Base-by-base conservation (phyloP, 768 basidiomycete species). In the Plicaturopsis crispa region DNA sequence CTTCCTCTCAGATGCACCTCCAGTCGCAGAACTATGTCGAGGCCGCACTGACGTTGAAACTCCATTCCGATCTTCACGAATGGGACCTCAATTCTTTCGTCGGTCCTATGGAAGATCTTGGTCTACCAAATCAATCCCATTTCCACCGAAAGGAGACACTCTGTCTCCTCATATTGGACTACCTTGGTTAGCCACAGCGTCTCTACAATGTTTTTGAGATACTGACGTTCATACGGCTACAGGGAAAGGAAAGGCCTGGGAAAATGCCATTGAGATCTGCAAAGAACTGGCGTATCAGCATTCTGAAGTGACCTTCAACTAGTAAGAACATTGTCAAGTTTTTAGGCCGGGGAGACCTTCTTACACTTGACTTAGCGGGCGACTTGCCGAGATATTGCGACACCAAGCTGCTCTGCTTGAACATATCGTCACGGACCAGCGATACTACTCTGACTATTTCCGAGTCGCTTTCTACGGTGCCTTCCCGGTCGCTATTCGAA, bases 181-280 rank as follows among this genome's bases (percentile, higher is more conserved):
- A 92, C 50, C 75, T 97, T 16, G 88, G 90, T 88, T 41, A 39
- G 72, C 48, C 13, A 16, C 37, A 31, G 12, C 6, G 33, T 36
- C 7, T 46, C 19, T 5, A 6, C 23, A n/a, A 33, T 31, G 1
- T 31, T 26, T 33, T 24, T n/a, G 19, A 34, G 38, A 37, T 33
- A 18, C 39, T 34, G 14, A 8, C 39, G 23, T 40, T 36, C 31
- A 24, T 12, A 32, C 1, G 39, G 28, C 43, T 38, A 17, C 43
- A 92, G 90, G 89, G 35, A 88, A 92, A 60, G 94, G 93, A 7
- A 92, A 94, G 52, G 93, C 94, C n/a, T 98, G 90, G 77, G 94
- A 98, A 59, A 83, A 75, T 37, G 94, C 91, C 2, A 80, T 96
- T 41, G 85, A 89, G 33, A 84, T 97, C 35, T 93, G 89, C 63